Percentiles rank a stretch among this genome's conserved stretches.
These are phyloP conservation scores for Rhynchosporium graminicola DNA, from an alignment of 2,329 filamentous ascomycete species.

Conservation along the genomic window DNA sequence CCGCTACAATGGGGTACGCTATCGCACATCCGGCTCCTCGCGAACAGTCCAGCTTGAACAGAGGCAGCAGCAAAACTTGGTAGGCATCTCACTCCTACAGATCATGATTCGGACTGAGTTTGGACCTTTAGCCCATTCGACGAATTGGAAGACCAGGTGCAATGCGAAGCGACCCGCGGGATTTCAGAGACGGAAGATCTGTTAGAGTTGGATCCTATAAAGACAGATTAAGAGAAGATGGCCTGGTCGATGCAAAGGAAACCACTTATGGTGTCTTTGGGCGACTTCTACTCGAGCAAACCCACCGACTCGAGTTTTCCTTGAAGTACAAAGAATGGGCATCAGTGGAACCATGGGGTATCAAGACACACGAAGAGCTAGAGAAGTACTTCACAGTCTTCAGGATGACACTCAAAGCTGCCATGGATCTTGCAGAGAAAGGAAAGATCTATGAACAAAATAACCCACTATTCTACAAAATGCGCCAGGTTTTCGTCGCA, in stretches of 20 bases:
- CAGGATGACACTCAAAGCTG: slow-evolving; percentile 16
- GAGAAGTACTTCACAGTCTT: slow-evolving; percentile 25
- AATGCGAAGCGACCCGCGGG: no score
- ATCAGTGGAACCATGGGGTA: slow-evolving; percentile 22
- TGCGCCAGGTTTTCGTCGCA: slow-evolving; percentile 61
- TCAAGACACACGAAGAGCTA: slow-evolving; percentile 24
- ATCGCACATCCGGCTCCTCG: not conserved
- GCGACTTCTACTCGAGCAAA: slow-evolving; percentile 22
- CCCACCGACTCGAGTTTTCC: slow-evolving; percentile 10
- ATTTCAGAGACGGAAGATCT: no score
- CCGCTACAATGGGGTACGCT: slow-evolving; percentile 8
- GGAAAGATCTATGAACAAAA: slow-evolving; percentile 20
- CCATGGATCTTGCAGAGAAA: slow-evolving; percentile 23
- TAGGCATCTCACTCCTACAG: not conserved
- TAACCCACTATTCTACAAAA: slow-evolving; percentile 33
- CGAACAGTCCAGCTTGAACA: not conserved
- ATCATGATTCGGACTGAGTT: not conserved
- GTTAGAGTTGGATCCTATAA: no score
- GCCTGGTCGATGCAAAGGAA: not conserved
- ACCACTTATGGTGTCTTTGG: slow-evolving; percentile 28
- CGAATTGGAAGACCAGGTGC: not conserved
- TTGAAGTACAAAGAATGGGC: slow-evolving; percentile 9
- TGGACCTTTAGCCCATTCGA: not conserved
- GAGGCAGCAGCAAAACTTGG: not conserved
- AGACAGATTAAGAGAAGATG: not conserved